A percentile compares a stretch with the other conserved stretches of the same genome.
Evolutionary conservation across 1,139 yeast genomes (phyloP).

Genomic region (Kurtzmaniella quercitrusa): DNA sequence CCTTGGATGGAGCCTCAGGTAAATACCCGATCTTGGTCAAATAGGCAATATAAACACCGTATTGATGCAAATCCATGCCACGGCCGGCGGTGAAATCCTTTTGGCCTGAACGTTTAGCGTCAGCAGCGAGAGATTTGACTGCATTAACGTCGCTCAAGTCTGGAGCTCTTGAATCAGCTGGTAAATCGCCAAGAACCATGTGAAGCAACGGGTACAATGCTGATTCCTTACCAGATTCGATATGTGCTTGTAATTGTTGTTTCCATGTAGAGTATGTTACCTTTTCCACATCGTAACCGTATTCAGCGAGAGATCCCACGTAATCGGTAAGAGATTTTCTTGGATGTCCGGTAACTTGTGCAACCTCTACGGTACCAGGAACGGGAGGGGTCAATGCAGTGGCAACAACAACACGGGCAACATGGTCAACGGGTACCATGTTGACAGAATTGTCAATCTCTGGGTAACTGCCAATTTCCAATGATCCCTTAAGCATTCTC

Average conservation of each 20-base stretch:
- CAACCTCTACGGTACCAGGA: constrained; percentile 55
- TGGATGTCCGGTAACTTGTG: constrained; percentile 97
- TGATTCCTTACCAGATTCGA: constrained; percentile 66
- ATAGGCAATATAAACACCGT: constrained; percentile 78
- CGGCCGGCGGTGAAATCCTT: constrained; percentile 59
- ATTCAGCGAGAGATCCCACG: constrained; percentile 57
- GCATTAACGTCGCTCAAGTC: constrained; percentile 89
- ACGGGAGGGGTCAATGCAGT: constrained; percentile 75
- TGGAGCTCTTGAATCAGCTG: constrained; percentile 90
- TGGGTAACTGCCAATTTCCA: constrained; percentile 82
- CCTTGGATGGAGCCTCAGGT: constrained; percentile 47
- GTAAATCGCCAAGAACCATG: constrained; percentile 88
- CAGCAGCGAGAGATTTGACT: constrained; percentile 54
- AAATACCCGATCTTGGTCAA: constrained; percentile 76
- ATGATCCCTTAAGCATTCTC: constrained; percentile 91
- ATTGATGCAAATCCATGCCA: constrained; percentile 63
- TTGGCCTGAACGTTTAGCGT: constrained; percentile 58
- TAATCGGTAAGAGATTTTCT: constrained; percentile 76
- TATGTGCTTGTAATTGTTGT: constrained; percentile 66
- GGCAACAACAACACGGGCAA: constrained; percentile 86
- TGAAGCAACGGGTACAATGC: constrained; percentile 92
- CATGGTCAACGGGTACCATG: constrained; percentile 98
- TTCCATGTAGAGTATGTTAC: constrained; percentile 81
- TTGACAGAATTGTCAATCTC: constrained; percentile 84
- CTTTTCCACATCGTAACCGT: constrained; percentile 66